Conservation (phyloP, 2,329 filamentous ascomycete species). For the Ophiostoma tasmaniense region DNA sequence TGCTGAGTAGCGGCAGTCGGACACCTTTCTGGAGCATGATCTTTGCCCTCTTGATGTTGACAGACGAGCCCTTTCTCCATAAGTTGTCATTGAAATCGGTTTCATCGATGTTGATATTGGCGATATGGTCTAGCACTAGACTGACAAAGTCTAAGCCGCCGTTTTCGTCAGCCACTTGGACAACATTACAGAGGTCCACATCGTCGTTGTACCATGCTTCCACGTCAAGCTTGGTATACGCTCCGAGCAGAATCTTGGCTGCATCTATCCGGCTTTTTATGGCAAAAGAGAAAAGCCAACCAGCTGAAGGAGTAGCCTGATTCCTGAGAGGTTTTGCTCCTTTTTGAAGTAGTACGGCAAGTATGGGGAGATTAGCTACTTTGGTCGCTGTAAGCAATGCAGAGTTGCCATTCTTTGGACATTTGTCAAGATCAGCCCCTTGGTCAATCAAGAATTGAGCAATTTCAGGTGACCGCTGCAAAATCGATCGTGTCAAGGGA, state of each 20-base stretch:
- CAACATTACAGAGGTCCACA: background rate
- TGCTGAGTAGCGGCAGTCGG: background rate
- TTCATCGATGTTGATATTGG: background rate
- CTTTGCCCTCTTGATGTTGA: background rate
- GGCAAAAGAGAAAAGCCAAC: background rate
- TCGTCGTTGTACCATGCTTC: background rate
- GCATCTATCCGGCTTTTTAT: background rate
- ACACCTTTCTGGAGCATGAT: background rate
- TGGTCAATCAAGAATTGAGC: background rate
- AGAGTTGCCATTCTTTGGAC: background rate
- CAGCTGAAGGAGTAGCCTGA: too few relatives aligned
- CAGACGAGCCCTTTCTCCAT: accelerated
- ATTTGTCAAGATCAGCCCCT: background rate
- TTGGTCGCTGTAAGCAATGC: background rate
- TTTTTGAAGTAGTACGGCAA: background rate
- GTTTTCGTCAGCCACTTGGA: background rate
- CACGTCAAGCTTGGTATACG: background rate
- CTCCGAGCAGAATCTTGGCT: background rate
- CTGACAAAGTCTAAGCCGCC: background rate
- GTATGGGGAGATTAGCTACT: accelerated
- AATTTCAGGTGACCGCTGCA: background rate
- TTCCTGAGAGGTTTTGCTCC: background rate
- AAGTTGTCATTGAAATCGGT: background rate
- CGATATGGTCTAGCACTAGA: background rate
- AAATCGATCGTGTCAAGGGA: background rate